Evolutionary conservation across 2,329 filamentous ascomycete species (phyloP), one percentile per base, ranked within the genome.

Genomic region (Cytospora schulzeri): DNA sequence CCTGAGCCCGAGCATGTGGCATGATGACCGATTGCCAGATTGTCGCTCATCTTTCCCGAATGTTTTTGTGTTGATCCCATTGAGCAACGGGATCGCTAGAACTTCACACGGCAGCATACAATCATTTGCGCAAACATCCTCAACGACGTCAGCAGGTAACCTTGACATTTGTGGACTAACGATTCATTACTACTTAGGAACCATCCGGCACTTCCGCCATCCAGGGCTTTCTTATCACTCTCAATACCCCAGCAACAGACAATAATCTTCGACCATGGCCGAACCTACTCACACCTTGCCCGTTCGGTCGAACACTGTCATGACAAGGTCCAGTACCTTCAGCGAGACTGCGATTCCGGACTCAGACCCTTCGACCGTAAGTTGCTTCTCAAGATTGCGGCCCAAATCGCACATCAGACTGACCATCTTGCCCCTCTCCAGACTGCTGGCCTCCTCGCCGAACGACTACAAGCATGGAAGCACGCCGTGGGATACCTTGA

Each of bases 381-480:
- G 84, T 78, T 29, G 35, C 62, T 15, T 24, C 11, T 22, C 14
- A 2, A 19, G 6, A 19, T 59, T 29, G 9, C 33, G 12, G 29
- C 24, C 22, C 52, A 11, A 12, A 45, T 19, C 17, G 8, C 17
- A 5, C n/a, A 26, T 50, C n/a, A 35, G n/a, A 26, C 65, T 67
- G 51, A 67, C 51, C 54, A 26, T 17, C 3, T 14, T 12, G 22
- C 12, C n/a, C 48, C 57, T 60, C 33, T 54, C 67, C 69, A 92
- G 89, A 91, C 90, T 26, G 88, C 89, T n/a, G 88, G 85, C 50
- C 84, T 98, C 57, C 89, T 99, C 68, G 84, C 89, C 62, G 92
- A 98, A 81, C 88, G 95, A 69, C 83, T 99, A 67, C 90, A 91
- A 72, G 95, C 95, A 55, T 99, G 93, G 93, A 98, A 97, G 77